Conservation (phyloP, 345 rosid species). For the Viola odorata region DNA sequence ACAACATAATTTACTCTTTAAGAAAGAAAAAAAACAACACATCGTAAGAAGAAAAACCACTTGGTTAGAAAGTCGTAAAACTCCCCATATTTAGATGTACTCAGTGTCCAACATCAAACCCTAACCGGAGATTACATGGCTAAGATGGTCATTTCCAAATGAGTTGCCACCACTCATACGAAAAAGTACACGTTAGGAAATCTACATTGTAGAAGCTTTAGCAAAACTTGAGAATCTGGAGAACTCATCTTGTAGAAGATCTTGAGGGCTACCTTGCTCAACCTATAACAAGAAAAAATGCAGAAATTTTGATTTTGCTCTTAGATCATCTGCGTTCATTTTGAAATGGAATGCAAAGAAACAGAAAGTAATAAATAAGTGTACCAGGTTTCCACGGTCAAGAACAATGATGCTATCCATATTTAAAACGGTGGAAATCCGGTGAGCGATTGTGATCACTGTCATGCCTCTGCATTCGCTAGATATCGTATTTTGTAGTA, state of each 20-base stretch:
- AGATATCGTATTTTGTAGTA: slow-evolving; percentile 61
- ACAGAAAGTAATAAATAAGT: background rate
- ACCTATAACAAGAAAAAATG: slow-evolving; percentile 29
- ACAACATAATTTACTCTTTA: no score
- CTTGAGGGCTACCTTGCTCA: slow-evolving; percentile 70
- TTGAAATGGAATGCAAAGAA: background rate
- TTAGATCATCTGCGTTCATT: background rate
- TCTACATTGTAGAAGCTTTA: slow-evolving; percentile 61
- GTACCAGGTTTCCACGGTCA: slow-evolving; percentile 60
- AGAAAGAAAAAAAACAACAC: no score
- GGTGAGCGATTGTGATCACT: slow-evolving; percentile 86
- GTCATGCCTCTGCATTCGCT: slow-evolving; percentile 69
- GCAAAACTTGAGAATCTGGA: slow-evolving; percentile 70
- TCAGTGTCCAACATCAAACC: no score
- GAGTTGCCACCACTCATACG: background rate
- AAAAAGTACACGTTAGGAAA: background rate
- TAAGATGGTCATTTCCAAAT: no score
- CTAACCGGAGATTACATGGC: no score
- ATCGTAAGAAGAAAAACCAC: no score
- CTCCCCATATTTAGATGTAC: no score
- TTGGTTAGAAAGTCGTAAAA: no score
- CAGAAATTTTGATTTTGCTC: background rate
- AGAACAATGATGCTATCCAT: slow-evolving; percentile 72
- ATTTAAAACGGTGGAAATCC: slow-evolving; percentile 70
- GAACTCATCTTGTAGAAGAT: slow-evolving; percentile 46